Evolutionary conservation across 2,329 filamentous ascomycete species (phyloP).

Genomic region (Ascochyta clinopodiicola): DNA sequence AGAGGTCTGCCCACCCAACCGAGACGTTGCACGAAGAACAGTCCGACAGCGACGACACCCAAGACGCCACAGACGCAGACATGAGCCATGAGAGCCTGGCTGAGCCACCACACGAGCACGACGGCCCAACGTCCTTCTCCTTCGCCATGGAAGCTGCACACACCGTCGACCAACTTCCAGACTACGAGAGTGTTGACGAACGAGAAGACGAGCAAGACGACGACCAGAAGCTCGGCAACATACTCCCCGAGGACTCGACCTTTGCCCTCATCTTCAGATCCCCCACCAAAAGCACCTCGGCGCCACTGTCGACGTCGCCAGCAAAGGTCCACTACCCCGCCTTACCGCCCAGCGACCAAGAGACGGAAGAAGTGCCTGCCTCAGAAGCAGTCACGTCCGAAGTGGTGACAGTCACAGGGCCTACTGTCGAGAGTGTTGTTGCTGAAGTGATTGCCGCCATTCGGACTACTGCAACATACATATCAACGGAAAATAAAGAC

Average conservation of each 20-base stretch:
- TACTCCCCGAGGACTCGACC: conserved; percentile 27
- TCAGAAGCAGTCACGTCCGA: background rate
- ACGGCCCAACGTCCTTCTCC: conserved; percentile 23
- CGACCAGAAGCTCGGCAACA: conserved; percentile 1
- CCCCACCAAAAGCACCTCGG: conserved; percentile 18
- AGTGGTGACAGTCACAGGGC: conserved; percentile 1
- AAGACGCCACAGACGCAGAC: conserved; percentile 22
- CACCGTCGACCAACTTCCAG: conserved; percentile 10
- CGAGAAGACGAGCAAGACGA: conserved; percentile 13
- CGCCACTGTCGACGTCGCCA: background rate
- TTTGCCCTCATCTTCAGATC: conserved; percentile 31
- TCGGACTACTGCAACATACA: background rate
- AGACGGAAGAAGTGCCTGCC: background rate
- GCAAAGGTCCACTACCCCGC: conserved; percentile 27
- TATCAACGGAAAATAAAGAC: background rate
- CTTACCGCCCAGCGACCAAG: conserved; percentile 14
- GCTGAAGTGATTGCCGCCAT: conserved; percentile 4
- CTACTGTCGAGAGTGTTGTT: conserved; percentile 3
- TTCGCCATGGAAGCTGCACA: conserved; percentile 24
- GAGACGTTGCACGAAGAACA: conserved; percentile 10
- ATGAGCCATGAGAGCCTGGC: conserved; percentile 17
- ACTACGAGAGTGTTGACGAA: conserved; percentile 17
- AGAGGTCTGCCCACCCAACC: conserved; percentile 22
- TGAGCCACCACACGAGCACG: conserved; percentile 2
- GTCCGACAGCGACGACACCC: conserved; percentile 19